Conservation (phyloP, 345 rosid genomes). For the Hibiscus trionum region DNA sequence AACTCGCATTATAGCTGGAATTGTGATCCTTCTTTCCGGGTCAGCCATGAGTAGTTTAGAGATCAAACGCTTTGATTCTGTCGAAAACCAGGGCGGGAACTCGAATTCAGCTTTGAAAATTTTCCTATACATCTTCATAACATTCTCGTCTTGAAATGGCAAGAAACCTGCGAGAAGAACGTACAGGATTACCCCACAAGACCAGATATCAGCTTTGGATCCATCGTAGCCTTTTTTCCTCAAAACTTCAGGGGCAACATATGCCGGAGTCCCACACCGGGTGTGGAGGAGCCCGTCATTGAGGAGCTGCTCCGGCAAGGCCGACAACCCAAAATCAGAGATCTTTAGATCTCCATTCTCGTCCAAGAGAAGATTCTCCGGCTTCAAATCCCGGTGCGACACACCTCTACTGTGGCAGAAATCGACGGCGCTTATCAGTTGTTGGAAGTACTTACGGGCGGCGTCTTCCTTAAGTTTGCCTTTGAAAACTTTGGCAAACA, state of each 20-base stretch:
- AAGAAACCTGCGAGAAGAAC: slow-evolving; percentile 61
- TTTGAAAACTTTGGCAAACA: slow-evolving; percentile 47
- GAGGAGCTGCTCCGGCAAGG: slow-evolving; percentile 55
- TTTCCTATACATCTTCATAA: slow-evolving; percentile 54
- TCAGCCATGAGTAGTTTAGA: slow-evolving; percentile 54
- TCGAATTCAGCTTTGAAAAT: slow-evolving; percentile 52
- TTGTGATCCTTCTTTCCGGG: slow-evolving; percentile 52
- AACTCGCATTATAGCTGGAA: slow-evolving; percentile 48
- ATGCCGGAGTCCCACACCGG: slow-evolving; percentile 77
- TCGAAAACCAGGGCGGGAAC: slow-evolving; percentile 60
- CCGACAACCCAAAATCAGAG: slow-evolving; percentile 75
- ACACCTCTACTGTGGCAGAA: slow-evolving; percentile 83
- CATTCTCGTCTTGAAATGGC: slow-evolving; percentile 66
- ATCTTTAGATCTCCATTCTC: slow-evolving; percentile 58
- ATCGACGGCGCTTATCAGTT: slow-evolving; percentile 60
- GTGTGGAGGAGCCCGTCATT: slow-evolving; percentile 78
- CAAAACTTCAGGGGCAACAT: slow-evolving; percentile 86
- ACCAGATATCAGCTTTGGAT: slow-evolving; percentile 75
- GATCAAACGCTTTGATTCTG: slow-evolving; percentile 42
- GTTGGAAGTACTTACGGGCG: slow-evolving; percentile 63
- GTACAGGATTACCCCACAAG: slow-evolving; percentile 79
- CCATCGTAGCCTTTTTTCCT: slow-evolving; percentile 87
- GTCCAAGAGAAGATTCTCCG: slow-evolving; percentile 70
- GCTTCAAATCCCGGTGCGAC: slow-evolving; percentile 78
- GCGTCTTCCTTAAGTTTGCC: slow-evolving; percentile 58